Evolutionary conservation across 345 rosid genomes (phyloP), one percentile per base, ranked within the genome.

Genomic region (Luvunga scandens): DNA sequence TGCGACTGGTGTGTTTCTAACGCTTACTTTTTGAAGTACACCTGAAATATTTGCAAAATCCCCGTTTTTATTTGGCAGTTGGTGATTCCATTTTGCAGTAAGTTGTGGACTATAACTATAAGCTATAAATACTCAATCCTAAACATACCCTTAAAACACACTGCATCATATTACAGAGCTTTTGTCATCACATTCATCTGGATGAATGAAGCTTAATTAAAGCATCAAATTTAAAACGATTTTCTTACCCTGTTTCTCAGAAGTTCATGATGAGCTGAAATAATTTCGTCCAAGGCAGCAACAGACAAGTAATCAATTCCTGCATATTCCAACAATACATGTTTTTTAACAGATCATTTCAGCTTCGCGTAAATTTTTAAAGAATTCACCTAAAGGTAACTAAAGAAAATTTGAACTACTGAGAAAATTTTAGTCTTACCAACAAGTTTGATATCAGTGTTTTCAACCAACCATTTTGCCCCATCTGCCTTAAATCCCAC

Each of bases 401-500:
- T 0, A 19, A 53, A 53, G 57, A 53, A 53, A 53, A 18, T 53
- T 1, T 53, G 1, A 53, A 53, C 57, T 6, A 5, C 7, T 53
- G 0, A 18, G 21, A 53, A 53, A 18, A 18, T 14, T 14, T 50
- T 53, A 3, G 18, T 18, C 87, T 77, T 82, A 95, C 96, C 99
- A 7, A 95, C 86, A 63, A 95, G 85, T 82, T 92, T 95, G 86
- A 95, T 87, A 84, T 92, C 95, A 2, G 99, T 93, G 79, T 93
- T 91, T 50, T 93, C 94, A 28, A 91, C 93, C 90, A 95, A 86
- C 97, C 98, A 95, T 39, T 88, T 89, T 5, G 97, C 97, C 6
- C 94, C 99, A 42, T 95, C 99, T 71, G 73, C 84, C 85, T 85
- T 90, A 79, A 95, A 95, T 28, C 97, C 99, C 16, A 89, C 96